These are phyloP conservation scores for Hypoxylon perforatum DNA, from an alignment of 495 filamentous ascomycete species.

Conservation along the genomic window DNA sequence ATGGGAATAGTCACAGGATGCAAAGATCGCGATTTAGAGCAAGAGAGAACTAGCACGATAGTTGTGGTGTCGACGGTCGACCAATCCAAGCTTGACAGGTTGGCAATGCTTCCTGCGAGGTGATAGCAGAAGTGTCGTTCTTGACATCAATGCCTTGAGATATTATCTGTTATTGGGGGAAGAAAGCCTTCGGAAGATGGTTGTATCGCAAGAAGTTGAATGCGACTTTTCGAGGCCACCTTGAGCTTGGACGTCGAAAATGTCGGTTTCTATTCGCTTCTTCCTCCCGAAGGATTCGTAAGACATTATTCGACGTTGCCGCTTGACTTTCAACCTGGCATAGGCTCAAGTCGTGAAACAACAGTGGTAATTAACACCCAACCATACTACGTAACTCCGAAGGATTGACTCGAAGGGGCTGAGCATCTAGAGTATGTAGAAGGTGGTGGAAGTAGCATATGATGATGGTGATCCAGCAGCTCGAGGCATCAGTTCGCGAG, in stretches of 20 bases:
- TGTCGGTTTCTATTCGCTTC: too few species aligned
- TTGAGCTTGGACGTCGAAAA: too few species aligned
- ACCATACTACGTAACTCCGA: not conserved
- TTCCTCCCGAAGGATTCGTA: too few species aligned
- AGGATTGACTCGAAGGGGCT: too few species aligned
- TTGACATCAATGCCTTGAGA: conserved; percentile 6
- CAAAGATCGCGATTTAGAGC: conserved; percentile 10
- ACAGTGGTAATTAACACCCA: too few species aligned
- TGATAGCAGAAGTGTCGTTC: conserved; percentile 8
- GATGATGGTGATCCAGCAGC: not conserved
- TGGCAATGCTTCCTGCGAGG: conserved; percentile 10
- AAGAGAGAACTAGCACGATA: conserved; percentile 7
- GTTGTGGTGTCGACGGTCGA: not conserved
- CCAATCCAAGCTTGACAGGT: conserved; percentile 26
- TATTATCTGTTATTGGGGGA: not conserved
- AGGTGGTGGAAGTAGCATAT: not conserved
- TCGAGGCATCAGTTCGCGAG: conserved; percentile 13
- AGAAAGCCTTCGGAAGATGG: not conserved
- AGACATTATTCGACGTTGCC: too few species aligned
- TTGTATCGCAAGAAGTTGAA: not conserved
- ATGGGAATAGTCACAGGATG: conserved; percentile 5
- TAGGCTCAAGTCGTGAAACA: too few species aligned
- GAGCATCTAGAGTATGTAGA: not conserved
- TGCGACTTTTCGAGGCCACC: too few species aligned
- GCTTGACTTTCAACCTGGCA: too few species aligned